These are phyloP conservation scores for Capronia coronata DNA, from an alignment of 2,329 filamentous ascomycete species.

Conservation along the genomic window DNA sequence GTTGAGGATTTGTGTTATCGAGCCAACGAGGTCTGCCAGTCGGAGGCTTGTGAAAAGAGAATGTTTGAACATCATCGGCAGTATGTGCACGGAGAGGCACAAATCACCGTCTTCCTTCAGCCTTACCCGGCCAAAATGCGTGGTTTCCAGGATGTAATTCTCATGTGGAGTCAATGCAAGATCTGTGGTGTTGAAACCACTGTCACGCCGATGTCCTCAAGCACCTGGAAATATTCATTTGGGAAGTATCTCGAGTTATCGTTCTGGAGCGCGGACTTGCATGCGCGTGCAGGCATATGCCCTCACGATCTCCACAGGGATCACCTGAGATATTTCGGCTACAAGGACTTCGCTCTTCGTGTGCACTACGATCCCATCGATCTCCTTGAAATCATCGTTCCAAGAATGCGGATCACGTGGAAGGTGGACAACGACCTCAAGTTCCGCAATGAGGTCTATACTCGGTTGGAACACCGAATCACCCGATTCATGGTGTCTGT, in stretches of 20 bases:
- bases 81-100: constrained; percentile 92
- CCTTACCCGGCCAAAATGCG: constrained; percentile 61
- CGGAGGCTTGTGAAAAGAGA: constrained; percentile 76
- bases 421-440: constrained; percentile 91
- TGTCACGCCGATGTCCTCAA: constrained; percentile 83
- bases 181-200: constrained; percentile 85
- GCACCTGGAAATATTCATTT: constrained; percentile 96
- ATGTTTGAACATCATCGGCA: constrained; percentile 93
- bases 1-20: constrained; percentile 80
- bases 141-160: constrained; percentile 65
- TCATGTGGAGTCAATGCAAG: constrained; percentile 98
- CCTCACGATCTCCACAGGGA: constrained; percentile 88
- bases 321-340: constrained; percentile 87
- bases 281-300: constrained; percentile 67
- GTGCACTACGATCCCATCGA: constrained; percentile 92
- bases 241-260: constrained; percentile 97
- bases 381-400: constrained; percentile 89
- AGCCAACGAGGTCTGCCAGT: constrained; percentile 69
- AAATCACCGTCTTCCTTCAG: constrained; percentile 86
- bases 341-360: constrained; percentile 74
- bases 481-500: constrained; percentile 84
- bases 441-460: constrained; percentile 87
- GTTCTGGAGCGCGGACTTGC: constrained; percentile 85
- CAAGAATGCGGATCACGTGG: constrained; percentile 85
- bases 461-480: constrained; percentile 72